Evolutionary conservation across 2,329 filamentous ascomycete species (phyloP).

Genomic region (Pseudophaeomoniella oleicola): DNA sequence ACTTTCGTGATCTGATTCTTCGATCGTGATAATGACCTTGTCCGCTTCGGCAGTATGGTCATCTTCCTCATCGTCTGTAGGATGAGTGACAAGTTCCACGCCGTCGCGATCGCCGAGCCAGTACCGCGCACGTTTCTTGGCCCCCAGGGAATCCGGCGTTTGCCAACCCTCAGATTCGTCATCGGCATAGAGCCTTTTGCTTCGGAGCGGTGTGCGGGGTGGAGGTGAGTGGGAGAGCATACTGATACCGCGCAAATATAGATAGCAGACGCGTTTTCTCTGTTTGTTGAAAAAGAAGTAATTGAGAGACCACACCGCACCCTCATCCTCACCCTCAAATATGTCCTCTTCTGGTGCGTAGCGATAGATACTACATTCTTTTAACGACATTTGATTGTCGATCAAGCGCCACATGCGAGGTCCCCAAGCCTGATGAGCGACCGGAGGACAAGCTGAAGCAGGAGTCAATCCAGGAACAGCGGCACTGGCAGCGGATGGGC

Average conservation of each 20-base stretch:
- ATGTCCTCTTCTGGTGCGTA: slow-evolving; percentile 83
- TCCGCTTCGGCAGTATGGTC: slow-evolving; percentile 13
- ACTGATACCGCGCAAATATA: slow-evolving; percentile 78
- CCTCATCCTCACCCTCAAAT: slow-evolving; percentile 83
- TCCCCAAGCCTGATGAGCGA: slow-evolving; percentile 51
- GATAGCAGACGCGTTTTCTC: slow-evolving; percentile 81
- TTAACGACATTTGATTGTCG: slow-evolving; percentile 85
- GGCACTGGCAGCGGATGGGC: slow-evolving; percentile 24
- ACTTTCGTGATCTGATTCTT: slow-evolving; percentile 10
- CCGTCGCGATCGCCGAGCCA: slow-evolving; percentile 62
- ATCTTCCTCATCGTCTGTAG: slow-evolving; percentile 28
- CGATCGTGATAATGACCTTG: slow-evolving; percentile 2
- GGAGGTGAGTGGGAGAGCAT: slow-evolving; percentile 54
- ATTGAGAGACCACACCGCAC: slow-evolving; percentile 86
- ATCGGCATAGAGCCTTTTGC: slow-evolving; percentile 31
- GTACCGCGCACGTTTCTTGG: slow-evolving; percentile 69
- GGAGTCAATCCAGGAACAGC: slow-evolving; percentile 15
- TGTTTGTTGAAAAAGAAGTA: slow-evolving; percentile 97
- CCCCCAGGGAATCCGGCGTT: slow-evolving; percentile 34
- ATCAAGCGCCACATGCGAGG: slow-evolving; percentile 84
- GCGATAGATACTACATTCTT: slow-evolving; percentile 77
- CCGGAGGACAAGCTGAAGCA: slow-evolving; percentile 24
- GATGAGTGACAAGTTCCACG: slow-evolving; percentile 18
- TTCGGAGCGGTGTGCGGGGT: slow-evolving; percentile 32
- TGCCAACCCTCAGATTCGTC: slow-evolving; percentile 27